These are phyloP conservation scores for Eucalyptus polyanthemos DNA, from an alignment of 345 rosid species.

Conservation along the genomic window DNA sequence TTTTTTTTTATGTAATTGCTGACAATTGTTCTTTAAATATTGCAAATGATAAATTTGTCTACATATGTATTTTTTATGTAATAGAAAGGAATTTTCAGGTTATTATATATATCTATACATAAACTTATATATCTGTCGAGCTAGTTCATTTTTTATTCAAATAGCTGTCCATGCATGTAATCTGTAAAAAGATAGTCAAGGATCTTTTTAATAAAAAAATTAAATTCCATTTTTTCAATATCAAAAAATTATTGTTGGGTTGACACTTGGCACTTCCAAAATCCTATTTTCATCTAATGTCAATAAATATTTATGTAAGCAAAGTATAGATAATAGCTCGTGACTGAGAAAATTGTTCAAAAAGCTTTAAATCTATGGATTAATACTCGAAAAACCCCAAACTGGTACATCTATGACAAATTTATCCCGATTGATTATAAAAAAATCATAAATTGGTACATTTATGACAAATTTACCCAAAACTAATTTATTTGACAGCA, in stretches of 20 bases:
- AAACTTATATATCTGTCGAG: neutral
- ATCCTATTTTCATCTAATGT: neutral
- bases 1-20: neutral
- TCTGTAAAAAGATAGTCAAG: neutral
- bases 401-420: too few species aligned
- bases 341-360: accelerated
- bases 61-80: neutral
- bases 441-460: too few species aligned
- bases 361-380: too few species aligned
- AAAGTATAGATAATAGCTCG: neutral
- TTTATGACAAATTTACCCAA: too few species aligned
- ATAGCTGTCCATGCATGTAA: neutral
- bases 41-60: neutral
- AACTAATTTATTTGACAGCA: too few species aligned
- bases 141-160: neutral
- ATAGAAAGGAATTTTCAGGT: neutral
- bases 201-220: neutral
- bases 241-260: neutral
- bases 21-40: neutral
- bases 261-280: neutral
- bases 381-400: too few species aligned
- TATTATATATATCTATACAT: neutral
- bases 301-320: neutral
- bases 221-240: neutral
- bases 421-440: too few species aligned